A percentile compares a stretch with the other conserved stretches of the same genome.
Conservation (phyloP, 1,284 basidiomycete species). For the Pascua sp. region DNA sequence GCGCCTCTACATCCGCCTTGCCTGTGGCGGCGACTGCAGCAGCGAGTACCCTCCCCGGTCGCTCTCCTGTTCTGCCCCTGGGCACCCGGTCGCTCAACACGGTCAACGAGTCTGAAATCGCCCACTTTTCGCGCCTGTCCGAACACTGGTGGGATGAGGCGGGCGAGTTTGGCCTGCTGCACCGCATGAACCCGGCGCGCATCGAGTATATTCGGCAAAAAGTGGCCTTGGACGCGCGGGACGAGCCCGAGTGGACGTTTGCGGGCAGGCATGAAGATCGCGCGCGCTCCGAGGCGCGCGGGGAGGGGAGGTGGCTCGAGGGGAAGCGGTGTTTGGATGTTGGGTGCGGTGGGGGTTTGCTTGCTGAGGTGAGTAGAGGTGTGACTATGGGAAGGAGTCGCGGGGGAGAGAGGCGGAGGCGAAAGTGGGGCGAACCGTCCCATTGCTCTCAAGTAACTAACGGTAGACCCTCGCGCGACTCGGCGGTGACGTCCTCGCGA, state of each 20-base stretch:
- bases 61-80: too few relatives aligned
- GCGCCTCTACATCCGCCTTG: too few relatives aligned
- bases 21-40: too few relatives aligned
- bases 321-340: slow-evolving; percentile 75
- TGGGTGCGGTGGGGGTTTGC: slow-evolving; percentile 90
- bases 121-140: slow-evolving; percentile 86
- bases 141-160: slow-evolving; percentile 95
- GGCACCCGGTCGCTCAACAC: slow-evolving; percentile 40
- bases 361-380: slow-evolving; percentile 69
- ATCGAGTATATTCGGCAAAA: slow-evolving; percentile 83
- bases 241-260: slow-evolving; percentile 53
- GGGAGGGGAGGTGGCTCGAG: slow-evolving; percentile 51
- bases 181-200: slow-evolving; percentile 92
- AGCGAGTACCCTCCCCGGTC: too few relatives aligned
- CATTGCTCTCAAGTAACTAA: not conserved
- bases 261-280: slow-evolving; percentile 43
- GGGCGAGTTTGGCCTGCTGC: slow-evolving; percentile 85
- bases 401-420: too few relatives aligned
- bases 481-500: slow-evolving; percentile 78
- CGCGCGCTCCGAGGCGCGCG: slow-evolving; percentile 34
- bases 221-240: slow-evolving; percentile 57
- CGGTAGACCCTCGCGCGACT: slow-evolving; percentile 76
- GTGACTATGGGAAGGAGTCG: not conserved
- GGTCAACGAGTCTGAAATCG: slow-evolving; percentile 77
- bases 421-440: too few relatives aligned